Conservation (phyloP, 768 basidiomycete genomes). For the Vararia minispora region DNA sequence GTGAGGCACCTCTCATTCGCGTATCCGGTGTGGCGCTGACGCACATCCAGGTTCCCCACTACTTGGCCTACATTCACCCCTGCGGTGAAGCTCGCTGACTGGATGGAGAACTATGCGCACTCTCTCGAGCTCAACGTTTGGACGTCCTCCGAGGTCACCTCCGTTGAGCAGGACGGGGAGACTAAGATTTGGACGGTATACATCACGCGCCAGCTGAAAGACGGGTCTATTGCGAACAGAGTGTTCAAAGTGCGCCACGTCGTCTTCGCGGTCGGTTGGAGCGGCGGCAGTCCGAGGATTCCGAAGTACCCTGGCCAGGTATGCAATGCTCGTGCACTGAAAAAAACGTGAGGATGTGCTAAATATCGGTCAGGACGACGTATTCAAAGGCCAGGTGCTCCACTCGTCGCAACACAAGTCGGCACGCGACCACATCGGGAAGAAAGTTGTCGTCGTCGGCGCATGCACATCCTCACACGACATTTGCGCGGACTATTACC, state of each 20-base stretch:
- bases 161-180: conserved; percentile 25
- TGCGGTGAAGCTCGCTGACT: conserved; percentile 52
- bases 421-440: conserved; percentile 48
- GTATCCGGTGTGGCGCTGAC: not conserved
- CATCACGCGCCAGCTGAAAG: too few relatives aligned
- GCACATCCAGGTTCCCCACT: conserved; percentile 34
- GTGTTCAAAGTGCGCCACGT: conserved; percentile 23
- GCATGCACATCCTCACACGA: conserved; percentile 52
- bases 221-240: too few relatives aligned
- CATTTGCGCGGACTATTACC: conserved; percentile 34
- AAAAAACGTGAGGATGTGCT: not conserved
- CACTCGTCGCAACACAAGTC: conserved; percentile 48
- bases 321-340: not conserved
- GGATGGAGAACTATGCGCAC: conserved; percentile 52
- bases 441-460: conserved; percentile 63
- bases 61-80: conserved; percentile 46
- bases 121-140: conserved; percentile 52
- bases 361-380: conserved; percentile 25
- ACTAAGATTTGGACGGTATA: conserved; percentile 35
- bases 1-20: conserved; percentile 18
- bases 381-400: conserved; percentile 49
- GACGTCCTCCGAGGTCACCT: conserved; percentile 37
- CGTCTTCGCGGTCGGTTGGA: conserved; percentile 29
- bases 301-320: conserved; percentile 22
- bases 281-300: conserved; percentile 26